Evolutionary conservation across 495 filamentous ascomycete species (phyloP), one percentile per base, ranked within the genome.

Genomic region (Aspergillus cavernicola): DNA sequence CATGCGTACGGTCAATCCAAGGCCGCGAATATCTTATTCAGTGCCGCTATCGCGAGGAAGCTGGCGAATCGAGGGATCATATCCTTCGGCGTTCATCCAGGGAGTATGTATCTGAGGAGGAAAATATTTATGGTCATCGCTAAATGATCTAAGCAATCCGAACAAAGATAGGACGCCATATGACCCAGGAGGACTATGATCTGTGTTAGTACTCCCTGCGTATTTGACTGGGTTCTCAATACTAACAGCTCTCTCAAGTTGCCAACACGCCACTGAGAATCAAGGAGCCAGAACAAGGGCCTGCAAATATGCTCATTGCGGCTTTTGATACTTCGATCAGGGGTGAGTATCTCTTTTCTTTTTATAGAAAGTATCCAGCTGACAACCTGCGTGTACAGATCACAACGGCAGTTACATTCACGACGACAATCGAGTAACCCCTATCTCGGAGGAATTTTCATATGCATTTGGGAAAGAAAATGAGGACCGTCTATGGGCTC

Each of bases 11-110:
- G 29, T 0, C 44, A 48, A 16, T 48, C 44, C 2, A 48, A 48
- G 29, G 16, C 29, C 2, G 44, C 44, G 16, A 48, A 48, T 48
- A 48, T 48, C 10, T 8, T 48, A 0, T 48, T 48, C 29, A 36
- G 44, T 29, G 16, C 29, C 3, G 44, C 44, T 2, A 9, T 48
- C 16, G 44, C 44, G 9, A 15, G 44, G 9, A 33, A 22, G 24
- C 16, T 32, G 6, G n/a, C 7, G 0, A 8, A 31, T 20, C 18
- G 20, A 15, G 19, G 18, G 6, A 37, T 48, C 12, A 15, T 22
- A 1, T 48, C 44, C 1, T 48, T 36, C 5, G 36, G 44, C 33
- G n/a, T 48, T 1, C 44, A 36, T 13, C 44, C 44, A 2, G 44
- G 44, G 12, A 36, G 44, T 48, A 48, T 23, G 43, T 20, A 39